Evolutionary conservation across 2,329 filamentous ascomycete genomes (phyloP).

Genomic region (Chaetomiaceae sp.): DNA sequence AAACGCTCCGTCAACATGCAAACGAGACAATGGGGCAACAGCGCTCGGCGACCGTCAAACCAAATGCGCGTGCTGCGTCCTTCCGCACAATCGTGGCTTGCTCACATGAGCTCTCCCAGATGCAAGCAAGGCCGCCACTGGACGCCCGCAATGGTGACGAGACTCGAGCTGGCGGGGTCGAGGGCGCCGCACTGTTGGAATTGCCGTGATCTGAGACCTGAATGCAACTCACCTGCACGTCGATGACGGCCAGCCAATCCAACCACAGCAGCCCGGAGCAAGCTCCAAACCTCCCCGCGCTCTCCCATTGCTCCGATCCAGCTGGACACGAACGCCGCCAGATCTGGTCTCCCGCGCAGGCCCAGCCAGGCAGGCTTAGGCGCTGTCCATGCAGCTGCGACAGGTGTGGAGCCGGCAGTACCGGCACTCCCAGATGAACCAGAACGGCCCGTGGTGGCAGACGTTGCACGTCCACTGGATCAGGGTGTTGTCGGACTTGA

Average conservation of each 20-base stretch:
- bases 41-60: neutral
- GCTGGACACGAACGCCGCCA: neutral
- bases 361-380: slow-evolving; percentile 18
- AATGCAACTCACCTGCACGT: slow-evolving; percentile 21
- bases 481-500: slow-evolving; percentile 63
- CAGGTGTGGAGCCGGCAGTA: slow-evolving; percentile 66
- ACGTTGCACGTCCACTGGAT: slow-evolving; percentile 63
- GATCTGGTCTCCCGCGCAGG: slow-evolving; percentile 1
- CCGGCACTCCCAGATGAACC: slow-evolving; percentile 65
- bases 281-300: neutral
- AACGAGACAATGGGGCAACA: neutral
- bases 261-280: slow-evolving; percentile 9
- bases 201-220: slow-evolving; percentile 7
- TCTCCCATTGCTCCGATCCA: slow-evolving; percentile 1
- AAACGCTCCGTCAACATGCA: neutral
- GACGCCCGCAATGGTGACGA: neutral
- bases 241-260: slow-evolving; percentile 7
- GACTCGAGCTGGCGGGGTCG: neutral
- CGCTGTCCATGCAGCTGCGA: slow-evolving; percentile 50
- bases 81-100: neutral
- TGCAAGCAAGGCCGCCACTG: slow-evolving; percentile 12
- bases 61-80: neutral
- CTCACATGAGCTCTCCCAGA: slow-evolving; percentile 1
- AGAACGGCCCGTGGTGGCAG: slow-evolving; percentile 56
- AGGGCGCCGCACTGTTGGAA: neutral